Base-by-base conservation (phyloP, 1,139 yeast species). In the Hansenula anomala region DNA sequence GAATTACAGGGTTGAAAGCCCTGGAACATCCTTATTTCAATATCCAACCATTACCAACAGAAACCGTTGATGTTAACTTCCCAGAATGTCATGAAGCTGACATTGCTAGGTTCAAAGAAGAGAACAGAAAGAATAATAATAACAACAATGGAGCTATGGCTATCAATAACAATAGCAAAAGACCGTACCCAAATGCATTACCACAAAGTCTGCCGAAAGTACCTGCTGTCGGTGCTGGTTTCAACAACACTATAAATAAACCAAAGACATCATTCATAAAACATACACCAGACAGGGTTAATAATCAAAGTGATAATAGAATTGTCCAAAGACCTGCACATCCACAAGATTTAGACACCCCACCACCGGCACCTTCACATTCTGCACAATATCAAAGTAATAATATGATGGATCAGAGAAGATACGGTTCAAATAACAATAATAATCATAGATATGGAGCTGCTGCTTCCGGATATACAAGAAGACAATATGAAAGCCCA, bases 71-170 rank as follows among this genome's bases (percentile, higher is more conserved):
- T 34, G 37, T 43, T 11, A 33, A 41, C 15, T 85, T 83, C 51
- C 89, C 84, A 46, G 95, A 90, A 48, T 79, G 95, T 47, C 97
- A 92, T 58, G 97, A 92, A 59, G 77, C 88, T 30, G 95, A 86
- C 55, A 78, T 79, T 39, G 80, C 84, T 44, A 68, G 78, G 48
- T 80, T 73, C 52, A 78, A 76, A 49, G 69, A 69, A 50, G 66
- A 63, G 19, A 33, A 36, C 41, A 18, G 36, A 23, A 34, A 11
- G 33, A 20, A 28, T 12, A 31, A 19, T 29, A 14, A 28, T 12
- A 23, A n/a, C 30, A 27, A 27, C 26, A 27, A 18, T 25, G 18
- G 12, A 15, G 5, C 27, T 14, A n/a, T 18, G n/a, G n/a, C n/a
- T n/a, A n/a, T n/a, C n/a, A n/a, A n/a, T n/a, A n/a, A n/a, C n/a